Base-by-base conservation (phyloP, 768 basidiomycete genomes). In the Rhodotorula toruloides region DNA sequence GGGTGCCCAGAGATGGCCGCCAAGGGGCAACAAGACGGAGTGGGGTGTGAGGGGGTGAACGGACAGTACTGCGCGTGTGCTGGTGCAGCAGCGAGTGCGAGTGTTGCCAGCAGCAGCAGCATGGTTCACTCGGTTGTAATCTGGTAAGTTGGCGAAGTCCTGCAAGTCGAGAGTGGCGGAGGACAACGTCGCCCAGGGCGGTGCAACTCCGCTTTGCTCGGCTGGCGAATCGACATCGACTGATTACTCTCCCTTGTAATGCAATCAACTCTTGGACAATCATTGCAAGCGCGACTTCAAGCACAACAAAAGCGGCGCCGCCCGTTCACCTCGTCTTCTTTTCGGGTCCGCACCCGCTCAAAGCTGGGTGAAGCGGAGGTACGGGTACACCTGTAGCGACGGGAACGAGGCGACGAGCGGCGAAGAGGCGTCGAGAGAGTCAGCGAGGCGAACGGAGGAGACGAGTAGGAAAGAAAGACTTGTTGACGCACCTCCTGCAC, bases 401-500 rank as follows among this genome's bases (percentile, higher is more conserved):
- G n/a, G n/a, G n/a, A n/a, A n/a, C 27, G n/a, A 29, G 53, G 40
- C 7, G 25, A 16, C 36, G 36, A n/a, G 19, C 7, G 48, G 27
- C 16, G 44, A 21, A 29, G 31, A 39, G 9, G 16, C 9, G 8
- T n/a, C n/a, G 32, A 37, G 34, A 52, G 14, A 27, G 53, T 37
- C 36, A 39, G 21, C 44, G 44, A 47, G 25, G n/a, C 25, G 46
- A 2, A 6, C 3, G n/a, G n/a, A n/a, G 46, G 19, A 46, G 40
- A 46, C 67, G 62, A 60, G 57, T 19, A 29, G 29, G 31, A 25
- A 31, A 32, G 43, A 55, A 1, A 25, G 22, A 32, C 48, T 49
- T 39, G 49, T 14, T 29, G 74, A 81, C 87, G 85, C 81, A 91
- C 89, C 61, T 84, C 82, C 29, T 84, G 86, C 79, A 85, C 83